Conservation (phyloP, 257 asterid species). For the Petunia axillaris region DNA sequence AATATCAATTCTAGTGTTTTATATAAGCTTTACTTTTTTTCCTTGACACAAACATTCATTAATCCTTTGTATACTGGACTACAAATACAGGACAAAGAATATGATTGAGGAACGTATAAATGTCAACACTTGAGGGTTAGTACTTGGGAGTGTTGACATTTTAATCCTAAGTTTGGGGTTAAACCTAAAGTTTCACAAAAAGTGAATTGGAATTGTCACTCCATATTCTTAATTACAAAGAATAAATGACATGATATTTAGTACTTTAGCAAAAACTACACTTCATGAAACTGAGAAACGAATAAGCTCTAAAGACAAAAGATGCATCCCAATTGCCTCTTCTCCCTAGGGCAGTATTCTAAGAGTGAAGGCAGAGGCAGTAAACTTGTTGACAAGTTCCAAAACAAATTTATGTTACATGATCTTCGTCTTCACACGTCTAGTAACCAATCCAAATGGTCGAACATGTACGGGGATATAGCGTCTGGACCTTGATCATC, state of each 20-base stretch:
- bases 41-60: not conserved
- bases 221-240: no score
- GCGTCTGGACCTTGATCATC: slow-evolving; percentile 41
- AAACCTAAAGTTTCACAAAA: no score
- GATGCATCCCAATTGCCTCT: not conserved
- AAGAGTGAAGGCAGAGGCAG: not conserved
- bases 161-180: no score
- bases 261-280: not conserved
- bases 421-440: slow-evolving; percentile 1
- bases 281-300: not conserved
- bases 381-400: not conserved
- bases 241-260: not conserved
- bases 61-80: not conserved
- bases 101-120: not conserved
- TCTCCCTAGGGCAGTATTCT: not conserved
- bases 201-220: not conserved
- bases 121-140: not conserved
- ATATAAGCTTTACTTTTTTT: not conserved
- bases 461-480: not conserved
- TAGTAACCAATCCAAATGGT: not conserved
- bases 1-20: not conserved
- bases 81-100: not conserved
- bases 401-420: not conserved
- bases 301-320: not conserved
- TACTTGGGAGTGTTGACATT: not conserved